A percentile compares a stretch with the other conserved stretches of the same genome.
Conservation (phyloP, 805 yeast genomes). For the Cyberlindnera nakhonratchasimensis region DNA sequence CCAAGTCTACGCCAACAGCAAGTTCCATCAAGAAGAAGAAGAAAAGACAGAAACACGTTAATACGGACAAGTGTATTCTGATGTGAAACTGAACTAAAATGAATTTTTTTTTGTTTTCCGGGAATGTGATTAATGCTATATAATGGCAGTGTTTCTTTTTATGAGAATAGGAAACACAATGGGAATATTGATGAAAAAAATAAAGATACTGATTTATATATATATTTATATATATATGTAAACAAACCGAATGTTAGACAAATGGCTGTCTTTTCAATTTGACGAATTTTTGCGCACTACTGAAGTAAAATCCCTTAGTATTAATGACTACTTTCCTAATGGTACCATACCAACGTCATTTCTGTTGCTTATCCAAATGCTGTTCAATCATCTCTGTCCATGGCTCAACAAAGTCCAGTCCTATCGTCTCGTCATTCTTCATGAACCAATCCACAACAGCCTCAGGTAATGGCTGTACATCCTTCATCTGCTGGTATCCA, state of each 20-base stretch:
- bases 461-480: conserved; percentile 25
- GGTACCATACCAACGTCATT: conserved; percentile 1
- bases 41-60: conserved; percentile 6
- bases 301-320: too few relatives aligned
- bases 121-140: too few relatives aligned
- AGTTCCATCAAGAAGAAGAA: conserved; percentile 12
- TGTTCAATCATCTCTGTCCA: conserved; percentile 80
- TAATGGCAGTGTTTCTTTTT: too few relatives aligned
- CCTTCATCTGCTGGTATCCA: conserved; percentile 26
- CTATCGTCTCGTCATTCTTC: conserved; percentile 43
- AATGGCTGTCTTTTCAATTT: too few relatives aligned
- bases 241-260: too few relatives aligned
- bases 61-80: conserved; percentile 18
- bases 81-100: conserved; percentile 12
- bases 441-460: conserved; percentile 50
- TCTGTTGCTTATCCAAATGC: conserved; percentile 37
- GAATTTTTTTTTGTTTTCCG: not conserved
- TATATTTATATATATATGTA: too few relatives aligned
- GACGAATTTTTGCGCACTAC: too few relatives aligned
- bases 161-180: too few relatives aligned
- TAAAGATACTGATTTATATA: too few relatives aligned
- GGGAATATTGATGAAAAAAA: too few relatives aligned
- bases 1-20: conserved; percentile 20
- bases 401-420: conserved; percentile 63
- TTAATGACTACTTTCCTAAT: too few relatives aligned